Base-by-base conservation (phyloP, 306 rosid genomes). In the Pterocarpus santalinus region DNA sequence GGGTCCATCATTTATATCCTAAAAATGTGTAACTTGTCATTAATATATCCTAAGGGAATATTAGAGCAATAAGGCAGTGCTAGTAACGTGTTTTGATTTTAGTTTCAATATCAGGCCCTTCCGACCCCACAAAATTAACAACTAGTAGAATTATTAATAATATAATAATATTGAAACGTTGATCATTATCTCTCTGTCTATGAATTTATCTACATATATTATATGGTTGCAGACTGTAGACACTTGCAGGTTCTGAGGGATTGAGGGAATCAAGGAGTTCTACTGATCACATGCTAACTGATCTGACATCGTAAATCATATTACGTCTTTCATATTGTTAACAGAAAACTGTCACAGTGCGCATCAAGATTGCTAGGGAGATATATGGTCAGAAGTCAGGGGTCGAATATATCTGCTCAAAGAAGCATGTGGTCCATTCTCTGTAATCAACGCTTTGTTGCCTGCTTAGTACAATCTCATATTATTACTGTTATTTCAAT, bases 271-370 rank as follows among this genome's bases (percentile, higher is more conserved):
- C 82, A 69, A 75, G 34, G 60, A 35, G 49, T 33, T 53, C 34
- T 22, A n/a, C 17, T 9, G 38, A 52, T 79, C 87, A 76, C 90
- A 82, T 88, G 87, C 58, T 75, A 33, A 66, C 65, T 72, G 69
- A 80, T 79, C 86, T 70, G 71, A 82, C 85, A 70, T 68, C 46
- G 65, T 28, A 69, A 28, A 38, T 69, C 60, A 58, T 65, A 71
- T 67, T 62, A 47, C 67, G 64, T 66, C 36, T 57, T 53, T 67
- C 70, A 67, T 43, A 69, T 33, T 34, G 10, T 2, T 72, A 85
- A 85, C 84, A 55, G 85, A 72, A 88, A 88, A 80, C 80, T 66
- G 81, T 68, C 28, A 49, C 67, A 55, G 69, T 41, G 66, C 36
- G 55, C 34, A 55, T 47, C 46, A 46, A 58, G 4, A 47, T 28